A percentile compares a stretch with the other conserved stretches of the same genome.
Conservation (phyloP, 352 stramenopile genomes). For the Globisporangium mamillatum region DNA sequence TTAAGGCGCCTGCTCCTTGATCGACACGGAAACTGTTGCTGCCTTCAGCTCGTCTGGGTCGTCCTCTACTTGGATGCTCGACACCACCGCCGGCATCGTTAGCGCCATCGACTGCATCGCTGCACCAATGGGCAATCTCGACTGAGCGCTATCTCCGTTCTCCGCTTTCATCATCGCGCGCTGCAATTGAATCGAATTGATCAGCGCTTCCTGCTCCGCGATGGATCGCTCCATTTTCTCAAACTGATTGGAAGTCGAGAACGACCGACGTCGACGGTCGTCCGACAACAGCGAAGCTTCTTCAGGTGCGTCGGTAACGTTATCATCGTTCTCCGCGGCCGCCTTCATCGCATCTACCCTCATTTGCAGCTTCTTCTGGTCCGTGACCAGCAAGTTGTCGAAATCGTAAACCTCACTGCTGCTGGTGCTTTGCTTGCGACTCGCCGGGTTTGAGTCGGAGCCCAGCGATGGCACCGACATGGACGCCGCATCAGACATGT, state of each 20-base stretch:
- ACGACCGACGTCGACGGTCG: conserved; percentile 30
- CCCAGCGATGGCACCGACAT: conserved; percentile 6
- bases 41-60: neutral
- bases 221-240: conserved; percentile 65
- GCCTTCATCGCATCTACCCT: neutral
- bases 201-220: conserved; percentile 55
- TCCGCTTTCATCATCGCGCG: conserved; percentile 34
- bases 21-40: neutral
- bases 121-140: conserved; percentile 22
- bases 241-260: conserved; percentile 50
- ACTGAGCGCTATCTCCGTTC: conserved; percentile 1
- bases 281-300: conserved; percentile 8
- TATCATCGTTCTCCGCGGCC: neutral
- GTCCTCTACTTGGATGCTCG: neutral
- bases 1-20: neutral
- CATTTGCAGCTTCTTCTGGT: neutral
- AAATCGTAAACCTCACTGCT: conserved; percentile 31
- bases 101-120: conserved; percentile 17
- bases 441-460: neutral
- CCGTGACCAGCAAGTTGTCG: conserved; percentile 29
- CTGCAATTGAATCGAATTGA: conserved; percentile 54
- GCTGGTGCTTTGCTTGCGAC: conserved; percentile 5
- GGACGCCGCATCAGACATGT: conserved; percentile 12
- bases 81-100: neutral
- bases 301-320: conserved; percentile 1